Base-by-base conservation (phyloP, 1,139 yeast genomes). In the Geotrichum bryndzae region DNA sequence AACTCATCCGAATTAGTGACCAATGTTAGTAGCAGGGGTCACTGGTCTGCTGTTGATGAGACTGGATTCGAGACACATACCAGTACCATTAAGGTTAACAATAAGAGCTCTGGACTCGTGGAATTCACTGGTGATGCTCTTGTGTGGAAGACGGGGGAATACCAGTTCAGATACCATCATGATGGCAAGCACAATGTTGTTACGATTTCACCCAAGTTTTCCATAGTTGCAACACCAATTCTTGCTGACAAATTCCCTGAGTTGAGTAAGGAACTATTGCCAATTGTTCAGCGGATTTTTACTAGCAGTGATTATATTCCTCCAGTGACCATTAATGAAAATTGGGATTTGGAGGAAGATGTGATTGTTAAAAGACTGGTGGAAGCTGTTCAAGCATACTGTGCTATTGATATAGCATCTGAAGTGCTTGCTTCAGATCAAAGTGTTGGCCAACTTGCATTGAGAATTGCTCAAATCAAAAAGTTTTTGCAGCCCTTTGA, bases 101-200 rank as follows among this genome's bases (percentile, higher is more conserved):
- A 70, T 1, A 70, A 69, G n/a, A 73, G 74, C 4, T 68, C 72
- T 3, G 95, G 95, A 0, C 67, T 73, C n/a, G 79, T 83, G 13
- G 75, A 69, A 7, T 89, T 89, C 68, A 74, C 77, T 11, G 80
- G 80, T 10, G 79, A 80, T 10, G 75, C 80, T 57, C 74, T 87
- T 56, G 81, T 81, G 68, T 87, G 88, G 85, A 87, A 86, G 67
- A 84, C 82, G 61, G 96, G 96, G 0, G 79, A 84, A 52, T 89
- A 85, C 73, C 95, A 89, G 73, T 81, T 89, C 69, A 80, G 96
- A 73, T 88, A 87, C 69, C 96, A 90, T 70, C 79, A 82, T 59
- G 82, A 81, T 59, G 85, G 84, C 33, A 83, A 85, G 64, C 96
- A 90, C 72, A 87, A 84, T 65, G 96, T 89, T 35, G 78, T 86